Evolutionary conservation across 1,284 basidiomycete species (phyloP), one percentile per base, ranked within the genome.

Genomic region (Calocybe gambosa): DNA sequence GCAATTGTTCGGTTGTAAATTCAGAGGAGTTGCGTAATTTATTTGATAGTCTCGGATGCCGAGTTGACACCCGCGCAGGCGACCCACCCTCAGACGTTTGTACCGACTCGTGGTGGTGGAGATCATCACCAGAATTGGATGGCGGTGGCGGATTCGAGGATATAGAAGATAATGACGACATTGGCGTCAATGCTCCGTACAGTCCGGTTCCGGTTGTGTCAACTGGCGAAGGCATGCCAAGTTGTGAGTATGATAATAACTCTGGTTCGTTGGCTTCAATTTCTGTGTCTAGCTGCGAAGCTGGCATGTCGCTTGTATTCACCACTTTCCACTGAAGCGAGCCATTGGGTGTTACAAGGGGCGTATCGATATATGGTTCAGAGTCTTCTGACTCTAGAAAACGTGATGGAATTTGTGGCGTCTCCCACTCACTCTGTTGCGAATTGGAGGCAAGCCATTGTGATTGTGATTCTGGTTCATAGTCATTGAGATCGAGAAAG

Each of bases 341-440:
- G 28, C 75, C 73, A 47, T 74, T 71, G 0, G 80, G 81, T 12
- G 77, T 79, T 19, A 74, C 66, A 26, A 73, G 52, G 2, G 81
- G 78, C 1, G 78, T 77, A 43, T 69, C 65, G 43, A 77, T 60
- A 49, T 67, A 71, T 5, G 60, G 55, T 20, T 73, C 71, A 15
- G 69, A 64, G 29, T 70, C 69, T 54, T 77, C 73, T 2, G 76
- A 74, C 42, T 62, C 61, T 26, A 55, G 46, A 31, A 52, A 51
- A 34, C 43, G 53, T n/a, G 50, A 50, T 49, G 64, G 42, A 44
- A 61, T 57, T 45, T 58, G 51, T 51, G 58, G 55, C 29, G 28
- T 33, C 13, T 50, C 33, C 45, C 43, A 53, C 15, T 50, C 45
- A 38, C 33, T 52, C 36, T 46, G 52, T 38, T 53, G 51, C 5